Percentiles rank a stretch among this genome's conserved stretches.
These are phyloP conservation scores for Talaromyces sp. DNA, from an alignment of 2,329 filamentous ascomycete genomes.

Conservation along the genomic window DNA sequence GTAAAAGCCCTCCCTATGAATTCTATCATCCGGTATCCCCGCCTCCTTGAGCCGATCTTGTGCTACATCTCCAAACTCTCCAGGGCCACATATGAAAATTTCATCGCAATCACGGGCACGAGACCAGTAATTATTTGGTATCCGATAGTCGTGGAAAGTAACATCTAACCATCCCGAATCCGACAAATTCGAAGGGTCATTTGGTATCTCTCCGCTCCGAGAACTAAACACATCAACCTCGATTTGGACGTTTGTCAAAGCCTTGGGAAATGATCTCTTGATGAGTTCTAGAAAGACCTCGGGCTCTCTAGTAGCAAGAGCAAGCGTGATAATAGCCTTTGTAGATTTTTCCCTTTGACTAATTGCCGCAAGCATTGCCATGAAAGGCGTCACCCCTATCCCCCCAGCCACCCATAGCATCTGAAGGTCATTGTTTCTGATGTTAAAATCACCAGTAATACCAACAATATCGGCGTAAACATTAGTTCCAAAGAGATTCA, in stretches of 20 bases:
- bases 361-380: slow-evolving; percentile 23
- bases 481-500: not conserved
- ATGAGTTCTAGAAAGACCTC: not conserved
- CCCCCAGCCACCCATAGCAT: slow-evolving; percentile 23
- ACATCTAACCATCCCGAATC: not conserved
- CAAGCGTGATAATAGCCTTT: not conserved
- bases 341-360: not conserved
- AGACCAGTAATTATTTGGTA: not conserved
- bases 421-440: slow-evolving; percentile 7
- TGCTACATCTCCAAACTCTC: slow-evolving; percentile 17
- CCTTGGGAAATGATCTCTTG: not conserved
- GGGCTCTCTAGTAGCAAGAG: not conserved
- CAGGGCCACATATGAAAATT: slow-evolving; percentile 20
- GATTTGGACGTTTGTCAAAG: not conserved
- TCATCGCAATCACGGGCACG: slow-evolving; percentile 10
- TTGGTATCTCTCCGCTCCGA: not conserved
- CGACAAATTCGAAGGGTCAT: not conserved
- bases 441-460: not conserved
- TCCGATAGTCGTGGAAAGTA: not conserved
- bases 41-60: slow-evolving; percentile 15
- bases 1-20: not conserved
- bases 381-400: slow-evolving; percentile 29
- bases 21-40: not conserved
- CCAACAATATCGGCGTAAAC: not conserved
- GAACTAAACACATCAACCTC: not conserved